Percentiles rank a stretch among this genome's conserved stretches.
Conservation (phyloP, 345 rosid genomes). For the Aquilaria malaccensis region DNA sequence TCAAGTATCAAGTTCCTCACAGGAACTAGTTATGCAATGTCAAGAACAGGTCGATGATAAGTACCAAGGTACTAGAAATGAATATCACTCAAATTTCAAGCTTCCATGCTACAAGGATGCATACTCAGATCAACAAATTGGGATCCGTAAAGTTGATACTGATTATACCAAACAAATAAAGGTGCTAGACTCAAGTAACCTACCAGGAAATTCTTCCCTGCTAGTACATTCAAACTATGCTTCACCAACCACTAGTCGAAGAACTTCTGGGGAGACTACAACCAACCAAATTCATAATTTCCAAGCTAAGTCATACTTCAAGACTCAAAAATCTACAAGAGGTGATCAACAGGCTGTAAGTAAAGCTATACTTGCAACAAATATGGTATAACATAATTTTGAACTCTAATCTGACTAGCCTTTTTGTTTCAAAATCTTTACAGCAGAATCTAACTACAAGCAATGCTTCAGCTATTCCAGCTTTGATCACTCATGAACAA, state of each 20-base stretch:
- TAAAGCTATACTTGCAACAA: slow-evolving; percentile 1
- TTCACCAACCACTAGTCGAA: slow-evolving; percentile 19
- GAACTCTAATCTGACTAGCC: slow-evolving; percentile 16
- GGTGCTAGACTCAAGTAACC: slow-evolving; percentile 18
- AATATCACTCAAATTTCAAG: slow-evolving; percentile 18
- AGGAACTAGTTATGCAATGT: slow-evolving; percentile 20
- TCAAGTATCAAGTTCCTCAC: slow-evolving; percentile 27
- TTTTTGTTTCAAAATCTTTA: slow-evolving; percentile 9
- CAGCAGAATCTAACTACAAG: slow-evolving; percentile 29
- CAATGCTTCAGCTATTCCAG: slow-evolving; percentile 22
- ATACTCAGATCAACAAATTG: slow-evolving; percentile 18
- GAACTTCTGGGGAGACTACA: slow-evolving; percentile 19
- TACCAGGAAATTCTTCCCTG: slow-evolving; percentile 17
- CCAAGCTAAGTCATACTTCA: slow-evolving; percentile 23
- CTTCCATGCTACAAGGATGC: slow-evolving; percentile 10
- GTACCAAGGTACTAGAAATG: slow-evolving; percentile 8
- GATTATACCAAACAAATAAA: slow-evolving; percentile 15
- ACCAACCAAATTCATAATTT: slow-evolving; percentile 19
- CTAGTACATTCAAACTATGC: slow-evolving; percentile 25
- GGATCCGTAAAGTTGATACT: slow-evolving; percentile 15
- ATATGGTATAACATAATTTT: not conserved
- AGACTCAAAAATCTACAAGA: slow-evolving; percentile 16
- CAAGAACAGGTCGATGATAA: slow-evolving; percentile 27
- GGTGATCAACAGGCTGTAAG: slow-evolving; percentile 31
- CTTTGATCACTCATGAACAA: slow-evolving; percentile 22